Base-by-base conservation (phyloP, 106 monocot species). In the Phalaenopsis aphrodite region DNA sequence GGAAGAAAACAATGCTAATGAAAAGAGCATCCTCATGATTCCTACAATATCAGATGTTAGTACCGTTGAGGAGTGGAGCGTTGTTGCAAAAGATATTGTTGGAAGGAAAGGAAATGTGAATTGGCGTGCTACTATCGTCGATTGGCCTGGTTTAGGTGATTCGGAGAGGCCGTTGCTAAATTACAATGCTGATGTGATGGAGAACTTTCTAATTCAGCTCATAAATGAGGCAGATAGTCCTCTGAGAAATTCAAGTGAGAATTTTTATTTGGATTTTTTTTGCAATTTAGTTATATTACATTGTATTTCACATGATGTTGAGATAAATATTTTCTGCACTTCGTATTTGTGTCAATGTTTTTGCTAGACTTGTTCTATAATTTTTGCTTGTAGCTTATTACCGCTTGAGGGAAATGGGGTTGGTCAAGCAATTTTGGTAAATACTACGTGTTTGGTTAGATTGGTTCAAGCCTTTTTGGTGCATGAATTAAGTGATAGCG, bases 41-140 rank as follows among this genome's bases (percentile, higher is more conserved):
- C 97, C 97, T 24, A 94, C 97, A 21, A 94, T 98, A 79, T 98
- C 97, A 37, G 97, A 98, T 87, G 97, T 98, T 49, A 94, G 97
- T 86, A 94, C 97, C 56, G 92, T 97, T 12, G 92, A 97, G 80
- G 97, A 97, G 82, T 98, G 94, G 90, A 92, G 94, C 74, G 78
- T 41, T 24, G 94, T 98, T 48, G 94, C 94, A n/a, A 87, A 87
- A 80, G 94, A 94, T 74, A 90, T 98, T 57, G 90, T 98, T 39
- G 72, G 68, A 55, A 81, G 84, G 67, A 77, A 84, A 83, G 92
- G 92, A 46, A 80, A 86, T 55, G 73, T 75, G 19, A 82, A 81
- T 38, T 94, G 90, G 83, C 89, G 81, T 76, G 88, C 89, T 82
- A 89, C 90, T 49, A 94, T 98, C 56, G 97, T 94, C 66, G 97